Evolutionary conservation across 768 basidiomycete genomes (phyloP).

Genomic region (Macrolepiota albuminosa): DNA sequence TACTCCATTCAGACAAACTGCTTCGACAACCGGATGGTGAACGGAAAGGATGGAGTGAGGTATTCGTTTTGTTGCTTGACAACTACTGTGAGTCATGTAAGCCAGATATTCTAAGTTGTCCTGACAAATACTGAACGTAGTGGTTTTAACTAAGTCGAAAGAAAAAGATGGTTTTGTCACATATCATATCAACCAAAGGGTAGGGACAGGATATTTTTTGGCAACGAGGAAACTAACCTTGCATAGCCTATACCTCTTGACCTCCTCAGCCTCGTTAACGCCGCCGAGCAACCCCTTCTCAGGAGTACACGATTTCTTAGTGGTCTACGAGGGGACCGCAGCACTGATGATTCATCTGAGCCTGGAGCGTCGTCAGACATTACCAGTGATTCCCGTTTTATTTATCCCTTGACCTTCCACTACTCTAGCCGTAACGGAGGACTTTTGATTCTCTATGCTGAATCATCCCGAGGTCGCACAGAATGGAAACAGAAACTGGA

Average conservation of each 20-base stretch:
- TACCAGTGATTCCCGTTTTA: constrained; percentile 63
- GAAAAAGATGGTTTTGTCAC: constrained; percentile 71
- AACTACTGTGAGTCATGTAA: constrained; percentile 67
- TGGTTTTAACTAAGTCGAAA: constrained; percentile 83
- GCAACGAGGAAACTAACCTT: constrained; percentile 4
- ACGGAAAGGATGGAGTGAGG: constrained; percentile 86
- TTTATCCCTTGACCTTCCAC: constrained; percentile 77
- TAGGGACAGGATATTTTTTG: constrained; percentile 27
- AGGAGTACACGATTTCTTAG: constrained; percentile 71
- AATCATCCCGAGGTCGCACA: constrained; percentile 60
- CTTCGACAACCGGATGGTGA: constrained; percentile 85
- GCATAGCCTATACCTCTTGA: constrained; percentile 90
- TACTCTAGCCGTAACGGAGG: constrained; percentile 70
- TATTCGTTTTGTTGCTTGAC: constrained; percentile 88
- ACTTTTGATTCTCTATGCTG: constrained; percentile 80
- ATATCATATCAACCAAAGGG: constrained; percentile 76
- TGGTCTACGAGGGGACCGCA: constrained; percentile 41
- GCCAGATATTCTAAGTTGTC: not conserved
- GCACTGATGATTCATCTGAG: constrained; percentile 17
- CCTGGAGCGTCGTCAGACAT: constrained; percentile 11
- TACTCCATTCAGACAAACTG: constrained; percentile 81
- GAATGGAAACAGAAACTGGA: constrained; percentile 91
- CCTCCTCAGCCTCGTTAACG: constrained; percentile 77
- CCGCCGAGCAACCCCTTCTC: constrained; percentile 72
- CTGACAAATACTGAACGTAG: constrained; percentile 29